Base-by-base conservation (phyloP, 805 yeast genomes). In the Maudiozyma turicensis region DNA sequence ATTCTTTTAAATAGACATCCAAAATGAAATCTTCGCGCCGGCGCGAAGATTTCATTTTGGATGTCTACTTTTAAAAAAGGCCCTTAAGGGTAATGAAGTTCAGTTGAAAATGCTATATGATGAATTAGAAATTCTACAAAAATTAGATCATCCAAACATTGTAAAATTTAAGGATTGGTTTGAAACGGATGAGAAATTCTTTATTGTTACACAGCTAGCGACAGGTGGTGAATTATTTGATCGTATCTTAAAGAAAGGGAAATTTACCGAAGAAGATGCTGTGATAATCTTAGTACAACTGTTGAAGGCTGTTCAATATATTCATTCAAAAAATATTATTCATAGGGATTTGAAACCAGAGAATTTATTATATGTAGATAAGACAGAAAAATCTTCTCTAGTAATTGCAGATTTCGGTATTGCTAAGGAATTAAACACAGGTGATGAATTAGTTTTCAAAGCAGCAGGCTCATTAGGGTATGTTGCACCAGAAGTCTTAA, bases 331-430 rank as follows among this genome's bases (percentile, higher is more conserved):
- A 54, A 79, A 89, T 65, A 86, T 91, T 60, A 96, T 91, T 8
- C 99, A 91, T 65, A 76, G 98, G 51, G 98, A 91, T 65, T 75
- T 91, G 59, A 91, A 91, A 68, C 98, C 98, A 3, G 99, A 91
- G 64, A 91, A 91, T 67, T 77, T 91, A 44, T 73, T 91, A 45
- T 90, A 88, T 63, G 67, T 86, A 45, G 70, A 71, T 6, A 63
- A 65, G 5, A 78, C 72, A 15, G 76, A 72, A 10, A 74, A 81
- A 52, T 82, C 95, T 8, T 80, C 78, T 48, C 73, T 91, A 35
- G 96, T 90, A 8, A 72, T 91, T 53, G 96, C 97, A 0, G 99
- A 91, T 69, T 91, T 91, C 66, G 99, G 99, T 46, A 93, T 91
- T 53, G 96, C 98, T 34, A 87, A 87, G 65, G 76, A 79, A 57